phyloP scores from a whole-genome alignment of 2,329 filamentous ascomycete species.

The Fusarium xyrophilum region DNA sequence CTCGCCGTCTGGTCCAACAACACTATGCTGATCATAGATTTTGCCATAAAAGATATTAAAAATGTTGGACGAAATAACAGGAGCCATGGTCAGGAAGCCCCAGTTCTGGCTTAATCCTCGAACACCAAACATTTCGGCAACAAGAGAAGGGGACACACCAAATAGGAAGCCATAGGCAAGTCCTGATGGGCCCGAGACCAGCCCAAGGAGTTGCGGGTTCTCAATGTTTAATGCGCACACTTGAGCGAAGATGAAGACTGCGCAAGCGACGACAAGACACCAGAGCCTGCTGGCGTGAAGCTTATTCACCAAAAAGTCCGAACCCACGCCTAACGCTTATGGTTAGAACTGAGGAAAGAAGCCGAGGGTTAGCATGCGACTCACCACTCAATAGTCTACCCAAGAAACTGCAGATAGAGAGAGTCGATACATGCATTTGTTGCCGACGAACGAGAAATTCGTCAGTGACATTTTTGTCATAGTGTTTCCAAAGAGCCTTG shows the following conservation, averaged over 20 bases:
- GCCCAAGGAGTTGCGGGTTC: slow-evolving; percentile 77
- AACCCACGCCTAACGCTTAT: slow-evolving; percentile 72
- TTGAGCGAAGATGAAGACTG: slow-evolving; percentile 82
- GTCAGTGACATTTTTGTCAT: slow-evolving; percentile 73
- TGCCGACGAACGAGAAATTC: slow-evolving; percentile 82
- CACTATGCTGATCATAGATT: slow-evolving; percentile 82
- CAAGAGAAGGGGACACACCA: slow-evolving; percentile 88
- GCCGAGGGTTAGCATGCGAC: slow-evolving; percentile 34
- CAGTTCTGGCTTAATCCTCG: slow-evolving; percentile 91
- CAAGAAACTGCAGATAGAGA: slow-evolving; percentile 87
- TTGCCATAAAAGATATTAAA: slow-evolving; percentile 92
- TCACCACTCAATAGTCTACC: slow-evolving; percentile 80
- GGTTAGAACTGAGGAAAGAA: slow-evolving; percentile 24
- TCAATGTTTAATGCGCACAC: slow-evolving; percentile 75
- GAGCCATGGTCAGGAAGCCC: slow-evolving; percentile 92
- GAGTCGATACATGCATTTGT: slow-evolving; percentile 89
- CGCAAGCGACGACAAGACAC: slow-evolving; percentile 81
- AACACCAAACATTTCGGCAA: slow-evolving; percentile 90
- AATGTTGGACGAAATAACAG: slow-evolving; percentile 85
- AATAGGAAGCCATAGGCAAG: slow-evolving; percentile 93
- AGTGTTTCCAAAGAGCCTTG: slow-evolving; percentile 87
- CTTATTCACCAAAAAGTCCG: slow-evolving; percentile 85
- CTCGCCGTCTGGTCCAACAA: slow-evolving; percentile 71
- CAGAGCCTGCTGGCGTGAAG: slow-evolving; percentile 84
- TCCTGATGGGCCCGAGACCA: slow-evolving; percentile 84